Evolutionary conservation across 208 protist species (phyloP).

Genomic region (Crithidia bombi): DNA sequence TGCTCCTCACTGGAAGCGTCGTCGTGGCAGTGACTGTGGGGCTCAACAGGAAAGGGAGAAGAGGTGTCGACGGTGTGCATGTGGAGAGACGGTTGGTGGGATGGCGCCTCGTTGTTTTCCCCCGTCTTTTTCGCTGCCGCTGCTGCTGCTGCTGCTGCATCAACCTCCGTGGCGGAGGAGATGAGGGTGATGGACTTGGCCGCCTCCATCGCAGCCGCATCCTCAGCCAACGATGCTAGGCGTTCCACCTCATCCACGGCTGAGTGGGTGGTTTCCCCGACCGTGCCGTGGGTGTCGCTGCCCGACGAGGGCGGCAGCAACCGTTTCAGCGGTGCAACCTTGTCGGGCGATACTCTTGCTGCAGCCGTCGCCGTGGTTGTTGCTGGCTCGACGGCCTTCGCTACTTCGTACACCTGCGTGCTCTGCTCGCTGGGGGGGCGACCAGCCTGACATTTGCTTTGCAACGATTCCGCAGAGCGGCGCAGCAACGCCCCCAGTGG

Average conservation of each 20-base stretch:
- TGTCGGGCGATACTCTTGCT: not conserved
- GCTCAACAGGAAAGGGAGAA: no score
- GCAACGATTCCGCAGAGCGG: constrained; percentile 16
- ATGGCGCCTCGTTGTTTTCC: no score
- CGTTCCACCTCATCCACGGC: constrained; percentile 13
- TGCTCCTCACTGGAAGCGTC: no score
- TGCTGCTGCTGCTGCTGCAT: not conserved
- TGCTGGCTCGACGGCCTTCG: not conserved
- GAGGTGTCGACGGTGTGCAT: not conserved
- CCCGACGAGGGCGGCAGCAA: not conserved
- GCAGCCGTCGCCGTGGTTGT: not conserved
- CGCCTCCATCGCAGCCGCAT: constrained; percentile 15
- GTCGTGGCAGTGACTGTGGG: not conserved
- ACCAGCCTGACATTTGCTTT: not conserved
- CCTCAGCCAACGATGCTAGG: constrained; percentile 10
- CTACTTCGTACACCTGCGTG: constrained; percentile 7
- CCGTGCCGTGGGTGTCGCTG: not conserved
- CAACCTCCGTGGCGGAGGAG: not conserved
- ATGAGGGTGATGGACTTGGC: constrained; percentile 4
- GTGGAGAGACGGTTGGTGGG: no score
- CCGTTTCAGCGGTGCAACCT: no score
- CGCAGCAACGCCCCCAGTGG: constrained; percentile 9
- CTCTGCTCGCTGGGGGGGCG: not conserved
- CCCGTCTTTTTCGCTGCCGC: not conserved
- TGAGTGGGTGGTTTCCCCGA: not conserved